Percentiles rank a stretch among this genome's conserved stretches.
These are phyloP conservation scores for Abrus pulchellus DNA, from an alignment of 306 rosid genomes.

Conservation along the genomic window DNA sequence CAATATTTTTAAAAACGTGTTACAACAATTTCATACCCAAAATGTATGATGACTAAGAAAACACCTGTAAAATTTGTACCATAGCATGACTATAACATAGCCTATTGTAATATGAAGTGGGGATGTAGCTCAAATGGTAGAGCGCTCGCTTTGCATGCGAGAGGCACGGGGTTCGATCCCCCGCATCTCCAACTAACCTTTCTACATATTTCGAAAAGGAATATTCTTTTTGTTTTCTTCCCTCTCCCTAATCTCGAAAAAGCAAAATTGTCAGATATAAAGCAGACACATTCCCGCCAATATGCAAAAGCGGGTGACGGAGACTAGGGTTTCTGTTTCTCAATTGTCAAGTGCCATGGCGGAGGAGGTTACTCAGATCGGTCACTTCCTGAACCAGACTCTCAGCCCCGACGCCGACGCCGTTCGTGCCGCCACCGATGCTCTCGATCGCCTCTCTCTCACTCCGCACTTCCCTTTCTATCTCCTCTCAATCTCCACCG, in stretches of 20 bases:
- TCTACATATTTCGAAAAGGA: background rate
- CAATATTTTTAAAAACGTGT: no score
- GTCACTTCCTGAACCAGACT: conserved; percentile 65
- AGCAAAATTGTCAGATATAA: background rate
- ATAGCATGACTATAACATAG: no score
- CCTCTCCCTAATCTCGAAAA: conserved; percentile 10
- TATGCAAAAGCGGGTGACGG: conserved; percentile 35
- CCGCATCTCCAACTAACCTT: conserved; percentile 68
- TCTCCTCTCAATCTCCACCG: conserved; percentile 69
- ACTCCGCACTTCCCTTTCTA: conserved; percentile 66
- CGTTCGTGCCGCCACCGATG: conserved; percentile 63
- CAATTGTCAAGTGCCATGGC: conserved; percentile 37
- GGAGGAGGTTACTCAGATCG: conserved; percentile 63
- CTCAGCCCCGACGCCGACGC: conserved; percentile 63
- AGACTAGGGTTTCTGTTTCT: conserved; percentile 60
- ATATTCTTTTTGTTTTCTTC: background rate
- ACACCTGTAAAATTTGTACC: no score
- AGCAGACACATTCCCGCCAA: conserved; percentile 66
- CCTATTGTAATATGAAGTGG: no score
- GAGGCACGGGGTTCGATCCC: conserved; percentile 99
- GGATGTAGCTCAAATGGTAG: conserved; percentile 99
- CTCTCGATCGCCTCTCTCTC: conserved; percentile 71
- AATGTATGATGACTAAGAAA: no score
- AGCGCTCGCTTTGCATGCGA: conserved; percentile 98
- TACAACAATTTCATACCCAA: no score